phyloP scores from a whole-genome alignment of 768 basidiomycete species.

The Leucogyrophana mollusca region DNA sequence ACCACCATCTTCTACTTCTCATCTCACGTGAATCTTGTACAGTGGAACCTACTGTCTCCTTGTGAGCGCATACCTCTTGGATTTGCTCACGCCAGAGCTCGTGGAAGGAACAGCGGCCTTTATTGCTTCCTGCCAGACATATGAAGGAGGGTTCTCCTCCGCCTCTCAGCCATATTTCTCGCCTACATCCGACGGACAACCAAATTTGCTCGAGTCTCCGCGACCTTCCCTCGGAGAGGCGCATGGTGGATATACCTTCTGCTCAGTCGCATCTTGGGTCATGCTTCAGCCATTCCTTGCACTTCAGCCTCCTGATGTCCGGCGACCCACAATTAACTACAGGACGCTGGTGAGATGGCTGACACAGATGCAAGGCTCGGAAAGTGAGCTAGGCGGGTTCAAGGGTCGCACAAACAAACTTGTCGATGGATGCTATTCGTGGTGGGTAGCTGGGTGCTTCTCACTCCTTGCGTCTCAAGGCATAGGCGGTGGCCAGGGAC shows the following conservation, averaged over 20 bases:
- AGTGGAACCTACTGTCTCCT: constrained; percentile 96
- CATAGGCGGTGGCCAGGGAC: constrained; percentile 35
- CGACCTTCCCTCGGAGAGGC: constrained; percentile 90
- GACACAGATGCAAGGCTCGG: constrained; percentile 79
- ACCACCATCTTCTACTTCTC: not conserved
- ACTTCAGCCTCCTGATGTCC: constrained; percentile 8
- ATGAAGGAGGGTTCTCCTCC: constrained; percentile 93
- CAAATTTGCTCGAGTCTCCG: constrained; percentile 39
- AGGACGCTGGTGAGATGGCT: constrained; percentile 74
- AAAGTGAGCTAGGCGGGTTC: constrained; percentile 89
- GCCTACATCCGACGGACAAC: constrained; percentile 13
- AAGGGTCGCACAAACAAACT: constrained; percentile 93
- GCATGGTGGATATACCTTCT: constrained; percentile 97
- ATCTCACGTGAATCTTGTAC: not conserved
- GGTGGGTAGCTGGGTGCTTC: constrained; percentile 97
- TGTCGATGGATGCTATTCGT: constrained; percentile 99
- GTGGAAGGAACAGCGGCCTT: constrained; percentile 73
- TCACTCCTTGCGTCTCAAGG: constrained; percentile 65
- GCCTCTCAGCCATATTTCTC: constrained; percentile 69
- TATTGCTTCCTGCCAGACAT: constrained; percentile 90
- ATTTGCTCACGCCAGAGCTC: constrained; percentile 88
- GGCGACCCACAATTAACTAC: constrained; percentile 50
- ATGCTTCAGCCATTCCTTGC: constrained; percentile 62
- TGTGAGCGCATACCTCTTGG: constrained; percentile 75
- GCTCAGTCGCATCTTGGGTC: constrained; percentile 82